A percentile compares a stretch with the other conserved stretches of the same genome.
Conservation (phyloP, 768 basidiomycete genomes). For the Calocybe cyanea region DNA sequence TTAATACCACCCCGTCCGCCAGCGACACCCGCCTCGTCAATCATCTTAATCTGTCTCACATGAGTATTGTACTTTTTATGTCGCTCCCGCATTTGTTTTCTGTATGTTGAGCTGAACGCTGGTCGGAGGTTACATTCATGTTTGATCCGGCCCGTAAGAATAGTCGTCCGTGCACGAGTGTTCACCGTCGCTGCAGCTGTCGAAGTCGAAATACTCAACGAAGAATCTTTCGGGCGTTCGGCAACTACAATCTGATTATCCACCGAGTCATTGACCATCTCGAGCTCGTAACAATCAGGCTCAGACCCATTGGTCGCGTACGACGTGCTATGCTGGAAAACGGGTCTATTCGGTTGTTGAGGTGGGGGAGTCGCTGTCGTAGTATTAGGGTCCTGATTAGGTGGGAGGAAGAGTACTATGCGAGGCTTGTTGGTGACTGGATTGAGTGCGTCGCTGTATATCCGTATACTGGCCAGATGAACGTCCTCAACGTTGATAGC, state of each 20-base stretch:
- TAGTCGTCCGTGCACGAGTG: conserved; percentile 68
- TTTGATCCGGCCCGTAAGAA: conserved; percentile 74
- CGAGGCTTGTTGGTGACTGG: conserved; percentile 48
- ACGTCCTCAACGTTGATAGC: conserved; percentile 68
- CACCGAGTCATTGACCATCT: conserved; percentile 81
- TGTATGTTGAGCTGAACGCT: conserved; percentile 61
- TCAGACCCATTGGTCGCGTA: conserved; percentile 31
- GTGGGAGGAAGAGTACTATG: conserved; percentile 66
- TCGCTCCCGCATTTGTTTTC: conserved; percentile 69
- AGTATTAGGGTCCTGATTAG: conserved; percentile 42
- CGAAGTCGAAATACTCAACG: conserved; percentile 30
- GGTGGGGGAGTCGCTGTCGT: conserved; percentile 10
- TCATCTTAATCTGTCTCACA: conserved; percentile 61
- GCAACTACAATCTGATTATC: conserved; percentile 87
- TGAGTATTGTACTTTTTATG: conserved; percentile 65
- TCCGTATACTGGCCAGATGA: conserved; percentile 80
- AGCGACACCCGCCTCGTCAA: conserved; percentile 65
- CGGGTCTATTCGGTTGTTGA: conserved; percentile 29
- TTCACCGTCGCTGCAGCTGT: conserved; percentile 42
- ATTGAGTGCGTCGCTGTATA: conserved; percentile 54
- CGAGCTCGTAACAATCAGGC: conserved; percentile 78
- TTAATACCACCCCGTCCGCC: conserved; percentile 75
- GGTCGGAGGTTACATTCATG: conserved; percentile 78
- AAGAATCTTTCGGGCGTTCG: conserved; percentile 68
- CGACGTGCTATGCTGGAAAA: conserved; percentile 30